phyloP scores from a whole-genome alignment of 768 basidiomycete genomes.

The Mycena rosella region DNA sequence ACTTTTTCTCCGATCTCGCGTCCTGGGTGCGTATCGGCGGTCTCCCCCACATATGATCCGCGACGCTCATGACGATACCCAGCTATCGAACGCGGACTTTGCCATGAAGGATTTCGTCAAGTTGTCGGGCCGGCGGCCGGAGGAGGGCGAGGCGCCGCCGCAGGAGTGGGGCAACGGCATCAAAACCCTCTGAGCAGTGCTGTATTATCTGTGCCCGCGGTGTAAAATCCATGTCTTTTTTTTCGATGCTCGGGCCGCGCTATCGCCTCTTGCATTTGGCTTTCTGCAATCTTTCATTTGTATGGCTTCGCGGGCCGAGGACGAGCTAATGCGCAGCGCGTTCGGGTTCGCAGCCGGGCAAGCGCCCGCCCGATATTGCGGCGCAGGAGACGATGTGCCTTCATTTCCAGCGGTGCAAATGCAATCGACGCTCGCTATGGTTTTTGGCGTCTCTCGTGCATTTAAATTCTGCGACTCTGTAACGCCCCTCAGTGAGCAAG shows the following conservation, averaged over 20 bases:
- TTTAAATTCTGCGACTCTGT: background rate
- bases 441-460: conserved; percentile 11
- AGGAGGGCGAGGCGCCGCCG: conserved; percentile 56
- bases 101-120: conserved; percentile 80
- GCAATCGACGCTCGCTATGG: conserved; percentile 10
- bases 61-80: conserved; percentile 14
- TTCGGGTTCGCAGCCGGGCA: conserved; percentile 11
- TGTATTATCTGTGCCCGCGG: conserved; percentile 5
- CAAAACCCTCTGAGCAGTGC: conserved; percentile 17
- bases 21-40: conserved; percentile 71
- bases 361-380: conserved; percentile 5
- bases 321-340: conserved; percentile 16
- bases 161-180: conserved; percentile 1
- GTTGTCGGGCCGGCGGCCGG: conserved; percentile 65
- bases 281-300: conserved; percentile 43
- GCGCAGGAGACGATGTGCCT: conserved; percentile 15
- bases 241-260: conserved; percentile 14
- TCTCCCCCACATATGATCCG: conserved; percentile 20
- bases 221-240: conserved; percentile 19
- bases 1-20: conserved; percentile 77
- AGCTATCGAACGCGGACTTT: conserved; percentile 79
- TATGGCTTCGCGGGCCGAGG: conserved; percentile 49
- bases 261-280: too few species aligned
- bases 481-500: background rate
- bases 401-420: conserved; percentile 6